Percentiles rank a stretch among this genome's conserved stretches.
Evolutionary conservation across 2,329 filamentous ascomycete species (phyloP).

Genomic region (Microcyclosporella mali): DNA sequence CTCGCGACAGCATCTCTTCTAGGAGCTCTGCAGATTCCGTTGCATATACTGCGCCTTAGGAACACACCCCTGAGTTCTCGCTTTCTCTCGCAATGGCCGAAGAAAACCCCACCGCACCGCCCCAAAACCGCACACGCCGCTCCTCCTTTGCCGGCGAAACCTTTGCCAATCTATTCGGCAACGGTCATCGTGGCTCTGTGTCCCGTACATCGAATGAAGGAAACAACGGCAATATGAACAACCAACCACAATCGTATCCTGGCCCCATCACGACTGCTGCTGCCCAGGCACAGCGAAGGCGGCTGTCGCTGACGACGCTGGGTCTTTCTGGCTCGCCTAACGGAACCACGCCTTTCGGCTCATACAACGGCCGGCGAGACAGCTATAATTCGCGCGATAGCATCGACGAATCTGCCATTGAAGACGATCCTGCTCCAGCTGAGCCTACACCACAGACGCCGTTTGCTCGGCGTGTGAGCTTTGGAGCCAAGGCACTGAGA

Average conservation of each 20-base stretch:
- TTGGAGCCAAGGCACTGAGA: conserved; percentile 72
- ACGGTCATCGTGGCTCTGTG: conserved; percentile 21
- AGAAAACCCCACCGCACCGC: conserved; percentile 11
- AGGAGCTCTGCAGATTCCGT: not conserved
- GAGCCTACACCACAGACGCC: conserved; percentile 52
- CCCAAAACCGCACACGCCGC: conserved; percentile 34
- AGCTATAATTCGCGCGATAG: conserved; percentile 37
- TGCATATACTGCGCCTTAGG: not conserved
- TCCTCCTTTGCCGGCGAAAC: conserved; percentile 45
- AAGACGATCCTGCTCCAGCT: conserved; percentile 43
- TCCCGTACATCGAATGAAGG: conserved; percentile 27
- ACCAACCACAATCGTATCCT: conserved; percentile 28
- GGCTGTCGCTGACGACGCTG: conserved; percentile 46
- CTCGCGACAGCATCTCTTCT: not conserved
- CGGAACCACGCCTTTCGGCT: conserved; percentile 38
- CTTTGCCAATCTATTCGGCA: conserved; percentile 44
- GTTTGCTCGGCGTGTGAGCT: conserved; percentile 80
- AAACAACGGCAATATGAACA: conserved; percentile 12
- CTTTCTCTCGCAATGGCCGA: conserved; percentile 16
- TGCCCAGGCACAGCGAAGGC: conserved; percentile 44
- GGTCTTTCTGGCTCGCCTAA: conserved; percentile 41
- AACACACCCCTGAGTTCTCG: conserved; percentile 1
- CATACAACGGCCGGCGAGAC: conserved; percentile 39
- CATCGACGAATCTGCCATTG: conserved; percentile 46
- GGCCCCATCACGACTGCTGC: conserved; percentile 46